Percentiles rank a stretch among this genome's conserved stretches.
phyloP scores from a whole-genome alignment of 2,329 filamentous ascomycete species.

The Phyllosticta citriasiana region DNA sequence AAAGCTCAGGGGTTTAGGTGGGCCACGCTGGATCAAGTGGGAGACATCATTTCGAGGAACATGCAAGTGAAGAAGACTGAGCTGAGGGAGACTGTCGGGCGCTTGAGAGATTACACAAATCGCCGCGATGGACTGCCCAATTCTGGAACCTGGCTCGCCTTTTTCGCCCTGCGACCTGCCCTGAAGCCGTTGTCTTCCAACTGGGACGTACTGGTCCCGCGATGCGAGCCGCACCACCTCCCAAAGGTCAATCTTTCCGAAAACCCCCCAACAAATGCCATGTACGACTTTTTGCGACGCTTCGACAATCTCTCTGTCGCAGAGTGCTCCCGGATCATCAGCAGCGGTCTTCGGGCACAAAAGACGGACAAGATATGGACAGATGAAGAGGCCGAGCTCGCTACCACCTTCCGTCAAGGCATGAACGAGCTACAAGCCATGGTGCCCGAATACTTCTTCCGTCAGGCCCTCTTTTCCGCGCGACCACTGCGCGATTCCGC shows the following conservation, averaged over 20 bases:
- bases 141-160: conserved; percentile 14
- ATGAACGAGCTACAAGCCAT: conserved; percentile 21
- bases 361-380: conserved; percentile 9
- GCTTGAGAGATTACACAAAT: conserved; percentile 52
- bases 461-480: conserved; percentile 34
- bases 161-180: conserved; percentile 30
- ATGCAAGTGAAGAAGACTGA: conserved; percentile 61
- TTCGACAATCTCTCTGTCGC: conserved; percentile 17
- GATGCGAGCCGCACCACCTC: conserved; percentile 29
- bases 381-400: conserved; percentile 27
- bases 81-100: conserved; percentile 51
- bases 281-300: conserved; percentile 20
- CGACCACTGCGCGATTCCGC: conserved; percentile 24
- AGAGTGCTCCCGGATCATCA: conserved; percentile 13
- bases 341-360: conserved; percentile 1
- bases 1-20: conserved; percentile 71
- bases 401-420: conserved; percentile 22
- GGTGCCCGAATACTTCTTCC: conserved; percentile 32
- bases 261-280: conserved; percentile 20
- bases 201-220: conserved; percentile 36
- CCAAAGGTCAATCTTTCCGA: conserved; percentile 34
- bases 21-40: conserved; percentile 48
- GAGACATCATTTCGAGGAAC: conserved; percentile 55
- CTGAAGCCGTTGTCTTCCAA: conserved; percentile 30
- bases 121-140: conserved; percentile 29